Percentiles rank a stretch among this genome's conserved stretches.
Evolutionary conservation across 225 moss, liverwort and hornwort species (phyloP).

Genomic region (Antitrichia curtipendula): DNA sequence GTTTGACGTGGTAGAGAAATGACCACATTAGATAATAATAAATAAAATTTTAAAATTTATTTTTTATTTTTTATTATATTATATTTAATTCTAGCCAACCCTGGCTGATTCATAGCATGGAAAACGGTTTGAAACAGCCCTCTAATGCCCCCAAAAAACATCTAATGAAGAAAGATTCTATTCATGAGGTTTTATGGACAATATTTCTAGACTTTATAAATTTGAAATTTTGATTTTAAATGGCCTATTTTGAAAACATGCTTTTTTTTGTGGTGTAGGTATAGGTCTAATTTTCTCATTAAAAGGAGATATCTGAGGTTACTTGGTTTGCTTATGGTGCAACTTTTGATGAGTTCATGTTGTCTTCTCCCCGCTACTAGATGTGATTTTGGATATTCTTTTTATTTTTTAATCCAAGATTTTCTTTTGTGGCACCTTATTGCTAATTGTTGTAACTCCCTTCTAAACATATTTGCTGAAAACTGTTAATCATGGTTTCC

Average conservation of each 20-base stretch:
- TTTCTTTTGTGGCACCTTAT: background rate
- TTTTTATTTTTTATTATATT: too few species aligned
- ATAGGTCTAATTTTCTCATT: slow-evolving; percentile 26
- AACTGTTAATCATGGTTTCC: background rate
- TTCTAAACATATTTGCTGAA: too few species aligned
- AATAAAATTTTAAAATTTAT: too few species aligned
- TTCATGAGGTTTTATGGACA: fast-evolving
- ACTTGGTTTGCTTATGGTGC: slow-evolving; percentile 15
- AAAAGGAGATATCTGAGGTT: slow-evolving; percentile 22
- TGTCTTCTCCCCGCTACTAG: slow-evolving; percentile 33
- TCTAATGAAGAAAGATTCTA: background rate
- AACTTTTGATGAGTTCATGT: slow-evolving; percentile 24
- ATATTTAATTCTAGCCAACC: too few species aligned
- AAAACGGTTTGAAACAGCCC: too few species aligned
- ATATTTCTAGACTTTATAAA: background rate
- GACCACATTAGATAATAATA: too few species aligned
- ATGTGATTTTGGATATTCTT: slow-evolving; percentile 1
- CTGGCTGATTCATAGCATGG: too few species aligned
- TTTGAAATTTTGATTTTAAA: too few species aligned
- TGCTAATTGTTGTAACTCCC: background rate
- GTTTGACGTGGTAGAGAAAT: too few species aligned
- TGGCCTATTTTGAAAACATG: background rate
- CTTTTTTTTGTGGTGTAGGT: background rate
- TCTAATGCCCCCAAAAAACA: too few species aligned
- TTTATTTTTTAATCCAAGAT: background rate